Evolutionary conservation across 2,329 filamentous ascomycete genomes (phyloP).

Genomic region (Aureobasidium subglaciale): DNA sequence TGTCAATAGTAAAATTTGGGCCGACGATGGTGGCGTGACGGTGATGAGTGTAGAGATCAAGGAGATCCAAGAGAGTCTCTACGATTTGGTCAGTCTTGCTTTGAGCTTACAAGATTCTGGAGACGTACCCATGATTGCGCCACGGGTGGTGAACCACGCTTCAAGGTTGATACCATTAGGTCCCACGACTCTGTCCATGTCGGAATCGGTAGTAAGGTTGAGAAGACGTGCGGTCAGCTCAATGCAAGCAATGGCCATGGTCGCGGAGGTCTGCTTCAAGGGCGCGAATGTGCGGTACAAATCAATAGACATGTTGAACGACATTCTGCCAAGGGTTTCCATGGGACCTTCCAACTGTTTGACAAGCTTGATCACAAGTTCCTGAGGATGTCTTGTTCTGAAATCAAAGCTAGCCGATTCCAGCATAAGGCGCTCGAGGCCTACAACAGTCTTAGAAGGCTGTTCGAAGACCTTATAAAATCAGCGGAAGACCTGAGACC

Average conservation of each 20-base stretch:
- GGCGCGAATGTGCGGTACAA: constrained; percentile 90
- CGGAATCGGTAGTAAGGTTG: constrained; percentile 33
- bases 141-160: constrained; percentile 38
- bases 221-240: constrained; percentile 71
- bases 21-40: constrained; percentile 68
- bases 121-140: constrained; percentile 36
- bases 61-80: constrained; percentile 81
- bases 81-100: constrained; percentile 35
- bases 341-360: constrained; percentile 16
- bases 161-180: constrained; percentile 41
- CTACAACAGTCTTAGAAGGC: constrained; percentile 73
- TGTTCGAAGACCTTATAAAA: constrained; percentile 65
- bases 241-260: constrained; percentile 73
- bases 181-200: constrained; percentile 41
- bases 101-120: not conserved
- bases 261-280: constrained; percentile 80
- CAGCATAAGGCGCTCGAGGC: constrained; percentile 84
- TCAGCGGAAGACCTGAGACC: constrained; percentile 3
- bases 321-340: constrained; percentile 52
- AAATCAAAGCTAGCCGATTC: constrained; percentile 94
- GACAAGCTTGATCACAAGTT: constrained; percentile 68
- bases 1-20: constrained; percentile 62
- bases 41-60: constrained; percentile 89
- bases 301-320: constrained; percentile 79
- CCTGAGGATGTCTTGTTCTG: constrained; percentile 78